Percentiles rank a stretch among this genome's conserved stretches.
phyloP scores from a whole-genome alignment of 352 stramenopile genomes.

The Phytophthora meadii region DNA sequence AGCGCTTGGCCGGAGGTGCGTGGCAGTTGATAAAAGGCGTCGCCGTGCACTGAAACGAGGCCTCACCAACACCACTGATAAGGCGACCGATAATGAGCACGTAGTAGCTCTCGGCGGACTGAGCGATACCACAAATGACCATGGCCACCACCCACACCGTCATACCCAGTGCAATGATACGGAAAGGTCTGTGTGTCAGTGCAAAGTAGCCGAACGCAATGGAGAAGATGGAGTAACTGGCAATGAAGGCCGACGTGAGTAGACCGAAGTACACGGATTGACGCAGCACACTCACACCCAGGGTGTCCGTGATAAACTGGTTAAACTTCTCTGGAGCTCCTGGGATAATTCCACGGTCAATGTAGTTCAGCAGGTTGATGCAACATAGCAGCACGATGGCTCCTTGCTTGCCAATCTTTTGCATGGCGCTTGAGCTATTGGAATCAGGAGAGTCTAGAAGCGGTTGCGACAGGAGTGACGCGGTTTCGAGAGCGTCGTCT shows the following conservation, averaged over 20 bases:
- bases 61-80: slow-evolving; percentile 91
- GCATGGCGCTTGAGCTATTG: slow-evolving; percentile 6
- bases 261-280: slow-evolving; percentile 88
- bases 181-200: slow-evolving; percentile 90
- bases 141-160: slow-evolving; percentile 91
- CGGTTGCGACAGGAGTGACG: slow-evolving; percentile 38
- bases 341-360: slow-evolving; percentile 96
- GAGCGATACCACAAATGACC: slow-evolving; percentile 85
- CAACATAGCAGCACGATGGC: slow-evolving; percentile 87
- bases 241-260: slow-evolving; percentile 94
- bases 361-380: slow-evolving; percentile 95
- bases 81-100: slow-evolving; percentile 90
- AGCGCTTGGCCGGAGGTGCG: slow-evolving; percentile 67
- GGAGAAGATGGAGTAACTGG: slow-evolving; percentile 92
- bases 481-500: slow-evolving; percentile 28
- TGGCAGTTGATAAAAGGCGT: slow-evolving; percentile 94
- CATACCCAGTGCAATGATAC: slow-evolving; percentile 90
- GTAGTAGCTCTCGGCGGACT: slow-evolving; percentile 84
- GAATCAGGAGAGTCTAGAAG: slow-evolving; percentile 15
- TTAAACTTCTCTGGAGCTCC: slow-evolving; percentile 93
- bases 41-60: slow-evolving; percentile 93
- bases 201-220: slow-evolving; percentile 93
- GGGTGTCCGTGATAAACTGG: slow-evolving; percentile 89
- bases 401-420: slow-evolving; percentile 53
- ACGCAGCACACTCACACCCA: slow-evolving; percentile 62